Base-by-base conservation (phyloP, 768 basidiomycete species). In the Lactifluus volemus region DNA sequence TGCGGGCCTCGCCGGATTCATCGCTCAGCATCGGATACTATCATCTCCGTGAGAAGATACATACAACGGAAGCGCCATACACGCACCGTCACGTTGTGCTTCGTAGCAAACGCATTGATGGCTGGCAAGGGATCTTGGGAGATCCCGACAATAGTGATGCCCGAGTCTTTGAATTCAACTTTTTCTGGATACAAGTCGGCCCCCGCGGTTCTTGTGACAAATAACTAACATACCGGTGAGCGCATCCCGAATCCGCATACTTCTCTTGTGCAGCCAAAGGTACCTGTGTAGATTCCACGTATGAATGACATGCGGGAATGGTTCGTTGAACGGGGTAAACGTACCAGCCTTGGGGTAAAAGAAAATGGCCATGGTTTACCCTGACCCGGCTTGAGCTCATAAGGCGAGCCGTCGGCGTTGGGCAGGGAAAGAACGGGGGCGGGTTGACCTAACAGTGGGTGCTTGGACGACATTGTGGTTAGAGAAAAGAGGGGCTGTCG, bases 1-100 rank as follows among this genome's bases (percentile, higher is more conserved):
- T 82, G 65, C 84, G 77, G 3, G 80, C 84, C 58, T 78, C 76
- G 44, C 84, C 84, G 12, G 83, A 77, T 19, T 72, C 70, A 65
- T 94, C 92, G 66, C 87, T 89, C 66, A 94, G 73, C 25, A 93
- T 80, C 4, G 89, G 89, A 72, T 88, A 93, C 87, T 89, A 61
- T 10, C 11, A 12, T 38, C 11, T 45, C 15, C 42, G 17, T 49
- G 15, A 45, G 21, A 42, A n/a, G 53, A 48, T 44, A 25, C 25
- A 50, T 9, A 53, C 38, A 34, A 39, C 17, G 30, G 25, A 14
- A 8, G 39, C 36, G 49, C 2, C 7, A 7, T 19, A 21, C 25
- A 72, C 79, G 70, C 68, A 86, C 88, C 4, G 81, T 81, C 59
- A 90, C 73, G 51, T 83, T 80, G 60, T 89, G 68, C 65, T 85